phyloP scores from a whole-genome alignment of 2,329 filamentous ascomycete species.

The Hymenoscyphus occultus region DNA sequence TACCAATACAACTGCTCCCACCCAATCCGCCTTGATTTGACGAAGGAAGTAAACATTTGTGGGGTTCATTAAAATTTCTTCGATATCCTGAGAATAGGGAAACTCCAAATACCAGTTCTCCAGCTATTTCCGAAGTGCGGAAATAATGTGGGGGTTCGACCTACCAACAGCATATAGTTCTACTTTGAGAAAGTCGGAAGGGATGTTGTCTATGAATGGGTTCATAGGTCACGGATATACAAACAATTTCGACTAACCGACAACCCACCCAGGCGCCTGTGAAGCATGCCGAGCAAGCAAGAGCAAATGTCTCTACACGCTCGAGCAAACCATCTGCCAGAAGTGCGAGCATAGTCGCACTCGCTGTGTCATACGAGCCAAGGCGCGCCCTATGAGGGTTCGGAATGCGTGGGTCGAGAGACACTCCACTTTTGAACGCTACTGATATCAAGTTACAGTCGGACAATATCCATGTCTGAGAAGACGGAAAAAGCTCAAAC shows the following conservation, averaged over 20 bases:
- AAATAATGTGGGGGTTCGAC: neutral
- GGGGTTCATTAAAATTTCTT: neutral
- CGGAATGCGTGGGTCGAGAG: slow-evolving; percentile 20
- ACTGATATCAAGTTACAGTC: slow-evolving; percentile 14
- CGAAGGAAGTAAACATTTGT: neutral
- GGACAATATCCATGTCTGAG: slow-evolving; percentile 6
- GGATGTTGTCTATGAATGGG: neutral
- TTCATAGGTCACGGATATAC: neutral
- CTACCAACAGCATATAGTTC: neutral
- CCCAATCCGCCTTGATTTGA: neutral
- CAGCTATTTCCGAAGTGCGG: neutral
- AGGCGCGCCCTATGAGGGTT: slow-evolving; percentile 32
- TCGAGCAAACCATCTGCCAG: slow-evolving; percentile 25
- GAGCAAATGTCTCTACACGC: slow-evolving; percentile 30
- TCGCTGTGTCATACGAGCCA: slow-evolving; percentile 30
- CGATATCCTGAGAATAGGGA: neutral
- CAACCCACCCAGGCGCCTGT: slow-evolving; percentile 22
- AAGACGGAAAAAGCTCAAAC: slow-evolving; percentile 10
- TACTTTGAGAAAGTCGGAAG: neutral
- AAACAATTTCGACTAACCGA: neutral
- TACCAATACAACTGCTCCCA: neutral
- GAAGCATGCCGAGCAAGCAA: slow-evolving; percentile 34
- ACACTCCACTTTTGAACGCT: neutral
- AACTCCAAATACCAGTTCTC: neutral
- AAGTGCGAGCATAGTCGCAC: slow-evolving; percentile 30